phyloP scores from a whole-genome alignment of 148 eudicot species.

The Hydrangea macrophylla region DNA sequence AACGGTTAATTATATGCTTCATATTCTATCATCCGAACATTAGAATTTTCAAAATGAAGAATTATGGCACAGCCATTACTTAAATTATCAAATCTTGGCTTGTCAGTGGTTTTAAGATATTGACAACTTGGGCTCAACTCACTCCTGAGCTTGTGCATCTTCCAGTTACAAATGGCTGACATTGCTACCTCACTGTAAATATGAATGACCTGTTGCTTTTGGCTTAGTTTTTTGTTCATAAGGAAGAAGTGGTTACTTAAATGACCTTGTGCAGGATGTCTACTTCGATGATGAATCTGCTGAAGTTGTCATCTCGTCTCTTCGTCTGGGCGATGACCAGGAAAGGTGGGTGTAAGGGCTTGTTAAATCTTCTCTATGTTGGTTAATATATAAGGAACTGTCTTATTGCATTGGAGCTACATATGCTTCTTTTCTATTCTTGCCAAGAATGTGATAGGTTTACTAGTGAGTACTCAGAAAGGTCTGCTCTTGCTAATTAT shows the following conservation, averaged over 20 bases:
- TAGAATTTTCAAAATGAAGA: background rate
- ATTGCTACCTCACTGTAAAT: background rate
- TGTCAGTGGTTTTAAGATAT: background rate
- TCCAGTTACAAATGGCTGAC: background rate
- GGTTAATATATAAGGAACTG: background rate
- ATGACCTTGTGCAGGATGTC: conserved; percentile 60
- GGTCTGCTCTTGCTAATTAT: background rate
- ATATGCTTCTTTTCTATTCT: too few relatives aligned
- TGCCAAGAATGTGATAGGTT: conserved; percentile 2
- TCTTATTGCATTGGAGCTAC: background rate
- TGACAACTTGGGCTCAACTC: background rate
- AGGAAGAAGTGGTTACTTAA: background rate
- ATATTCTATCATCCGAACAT: background rate
- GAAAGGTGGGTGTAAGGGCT: conserved; percentile 45
- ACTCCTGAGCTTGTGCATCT: background rate
- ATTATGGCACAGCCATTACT: background rate
- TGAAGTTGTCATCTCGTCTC: conserved; percentile 93
- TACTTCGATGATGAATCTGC: conserved; percentile 98
- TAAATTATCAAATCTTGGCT: background rate
- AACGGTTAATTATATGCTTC: too few relatives aligned
- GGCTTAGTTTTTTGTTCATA: background rate
- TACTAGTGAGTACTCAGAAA: background rate
- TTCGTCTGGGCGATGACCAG: conserved; percentile 86
- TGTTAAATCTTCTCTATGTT: background rate
- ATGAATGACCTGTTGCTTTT: background rate